phyloP scores from a whole-genome alignment of 1,284 basidiomycete genomes.

The Mycosarcoma maydis region DNA sequence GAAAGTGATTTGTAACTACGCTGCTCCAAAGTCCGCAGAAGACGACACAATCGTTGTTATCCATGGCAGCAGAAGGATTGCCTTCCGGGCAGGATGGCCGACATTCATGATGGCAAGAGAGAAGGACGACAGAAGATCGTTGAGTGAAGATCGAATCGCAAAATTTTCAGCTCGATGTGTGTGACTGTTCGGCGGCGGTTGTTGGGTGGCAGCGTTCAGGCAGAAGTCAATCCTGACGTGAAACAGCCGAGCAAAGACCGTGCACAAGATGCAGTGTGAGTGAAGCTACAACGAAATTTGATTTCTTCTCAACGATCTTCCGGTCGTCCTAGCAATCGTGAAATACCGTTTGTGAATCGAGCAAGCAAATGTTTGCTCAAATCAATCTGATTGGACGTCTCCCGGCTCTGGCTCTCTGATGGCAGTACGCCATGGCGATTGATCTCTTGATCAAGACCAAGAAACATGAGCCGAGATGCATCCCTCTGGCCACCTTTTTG shows the following conservation, averaged over 20 bases:
- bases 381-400: not conserved
- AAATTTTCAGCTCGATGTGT: not conserved
- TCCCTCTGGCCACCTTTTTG: not conserved
- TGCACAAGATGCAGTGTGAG: conserved; percentile 2
- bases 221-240: not conserved
- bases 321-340: conserved; percentile 27
- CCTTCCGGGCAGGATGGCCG: too few species aligned
- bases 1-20: too few species aligned
- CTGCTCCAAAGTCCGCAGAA: too few species aligned
- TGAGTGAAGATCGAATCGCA: not conserved
- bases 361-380: not conserved
- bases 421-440: too few species aligned
- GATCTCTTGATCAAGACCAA: conserved; percentile 1
- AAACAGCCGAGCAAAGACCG: conserved; percentile 1
- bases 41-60: too few species aligned
- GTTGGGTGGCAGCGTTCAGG: conserved; percentile 2
- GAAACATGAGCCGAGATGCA: conserved; percentile 4
- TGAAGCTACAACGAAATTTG: not conserved
- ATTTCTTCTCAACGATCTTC: conserved; percentile 34
- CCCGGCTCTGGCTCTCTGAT: too few species aligned
- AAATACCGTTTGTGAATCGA: not conserved
- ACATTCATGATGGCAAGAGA: too few species aligned
- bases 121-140: too few species aligned
- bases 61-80: too few species aligned
- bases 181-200: not conserved